Conservation (phyloP, 75 land plant genomes). For the Chamaecyparis obtusa region DNA sequence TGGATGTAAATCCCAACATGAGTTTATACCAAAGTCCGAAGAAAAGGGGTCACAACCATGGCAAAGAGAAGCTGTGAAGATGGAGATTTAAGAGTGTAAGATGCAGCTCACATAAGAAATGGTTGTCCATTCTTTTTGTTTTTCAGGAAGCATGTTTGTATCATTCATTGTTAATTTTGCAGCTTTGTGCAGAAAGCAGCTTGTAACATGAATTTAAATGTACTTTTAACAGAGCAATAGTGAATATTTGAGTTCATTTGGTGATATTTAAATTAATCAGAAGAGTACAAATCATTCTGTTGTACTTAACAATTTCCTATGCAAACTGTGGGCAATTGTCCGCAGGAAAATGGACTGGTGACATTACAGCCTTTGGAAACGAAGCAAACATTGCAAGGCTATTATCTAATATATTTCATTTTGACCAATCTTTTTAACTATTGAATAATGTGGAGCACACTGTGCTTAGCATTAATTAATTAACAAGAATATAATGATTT, state of each 20-base stretch:
- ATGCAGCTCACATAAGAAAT: background rate
- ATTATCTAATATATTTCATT: background rate
- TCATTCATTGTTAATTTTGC: conserved; percentile 8
- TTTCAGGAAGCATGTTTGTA: conserved; percentile 1
- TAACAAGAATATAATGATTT: background rate
- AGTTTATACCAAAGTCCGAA: background rate
- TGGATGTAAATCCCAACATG: background rate
- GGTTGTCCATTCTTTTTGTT: background rate
- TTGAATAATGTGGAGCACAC: background rate
- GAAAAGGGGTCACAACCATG: conserved; percentile 4
- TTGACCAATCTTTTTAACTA: background rate
- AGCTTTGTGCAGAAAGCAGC: conserved; percentile 6
- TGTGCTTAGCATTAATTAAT: background rate
- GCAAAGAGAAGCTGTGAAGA: background rate
- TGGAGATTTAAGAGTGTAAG: conserved; percentile 1
- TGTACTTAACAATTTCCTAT: background rate
- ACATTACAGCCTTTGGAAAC: background rate
- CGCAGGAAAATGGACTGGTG: background rate
- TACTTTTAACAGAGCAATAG: background rate
- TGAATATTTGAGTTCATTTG: background rate
- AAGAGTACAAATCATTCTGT: background rate
- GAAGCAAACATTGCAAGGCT: background rate
- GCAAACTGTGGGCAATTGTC: conserved; percentile 3
- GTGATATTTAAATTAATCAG: background rate
- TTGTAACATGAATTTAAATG: conserved; percentile 13